Base-by-base conservation (phyloP, 805 yeast species). In the Maudiozyma serrabonitensis region DNA sequence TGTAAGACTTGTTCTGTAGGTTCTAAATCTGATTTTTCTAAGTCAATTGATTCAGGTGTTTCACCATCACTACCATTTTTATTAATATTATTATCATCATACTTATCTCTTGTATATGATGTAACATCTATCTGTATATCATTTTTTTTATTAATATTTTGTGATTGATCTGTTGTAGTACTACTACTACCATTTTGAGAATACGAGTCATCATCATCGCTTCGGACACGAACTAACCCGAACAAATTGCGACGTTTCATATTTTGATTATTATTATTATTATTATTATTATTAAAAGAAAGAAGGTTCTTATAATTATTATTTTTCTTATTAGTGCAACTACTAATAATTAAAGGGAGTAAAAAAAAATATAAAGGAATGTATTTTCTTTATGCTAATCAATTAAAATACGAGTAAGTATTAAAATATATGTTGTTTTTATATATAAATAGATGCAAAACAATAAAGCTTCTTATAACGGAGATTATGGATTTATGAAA, bases 1-100 rank as follows among this genome's bases (percentile, higher is more conserved):
- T 60, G 46, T 8, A 56, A 41, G 1, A 47, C 56, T 23, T 37
- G 49, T 35, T 35, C 38, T 6, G 38, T 38, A 9, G 41, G 41
- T 16, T 38, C 25, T 11, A 38, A 8, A 38, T 38, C 41, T 16
- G 41, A 38, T 38, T 38, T 38, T 38, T 38, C 41, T 12, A 38
- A 19, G 18, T 38, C 41, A 12, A 38, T 38, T 9, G 41, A 9
- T 15, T 38, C 41, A 5, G 21, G 23, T n/a, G 15, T 16, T n/a
- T 18, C 41, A 18, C 38, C 18, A n/a, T 35, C 38, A n/a, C 18
- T 35, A 35, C 18, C 15, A 35, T 35, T 35, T 6, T 34, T 34
- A 34, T 15, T 12, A n/a, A 9, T 34, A 34, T 32, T 32, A 32
- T 34, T 34, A 31, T 32, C n/a, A 32, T 32, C 35, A n/a, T 15